Percentiles rank a stretch among this genome's conserved stretches.
These are phyloP conservation scores for Barbarea vulgaris DNA, from an alignment of 345 rosid species.

Conservation along the genomic window DNA sequence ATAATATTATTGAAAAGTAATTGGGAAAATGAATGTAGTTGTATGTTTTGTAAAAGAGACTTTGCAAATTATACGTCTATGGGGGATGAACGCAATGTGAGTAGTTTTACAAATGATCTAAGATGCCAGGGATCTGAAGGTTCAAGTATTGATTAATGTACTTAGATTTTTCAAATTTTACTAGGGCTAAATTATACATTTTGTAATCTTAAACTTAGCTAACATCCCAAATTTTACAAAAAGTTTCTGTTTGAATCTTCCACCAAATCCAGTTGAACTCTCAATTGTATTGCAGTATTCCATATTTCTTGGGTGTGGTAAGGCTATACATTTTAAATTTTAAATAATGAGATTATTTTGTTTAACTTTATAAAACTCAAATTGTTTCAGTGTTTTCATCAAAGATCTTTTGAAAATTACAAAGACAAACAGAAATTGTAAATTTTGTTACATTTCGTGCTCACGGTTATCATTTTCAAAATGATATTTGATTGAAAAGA, in stretches of 20 bases:
- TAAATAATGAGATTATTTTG: neutral
- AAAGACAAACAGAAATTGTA: neutral
- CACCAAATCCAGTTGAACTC: neutral
- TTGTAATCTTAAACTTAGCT: conserved; percentile 1
- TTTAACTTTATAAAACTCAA: neutral
- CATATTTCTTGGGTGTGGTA: neutral
- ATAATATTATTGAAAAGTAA: too few relatives aligned
- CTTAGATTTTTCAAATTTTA: neutral
- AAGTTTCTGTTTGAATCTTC: neutral
- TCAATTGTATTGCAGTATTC: neutral
- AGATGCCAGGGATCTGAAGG: neutral
- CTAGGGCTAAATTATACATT: neutral
- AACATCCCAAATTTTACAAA: conserved; percentile 4
- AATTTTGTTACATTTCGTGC: neutral
- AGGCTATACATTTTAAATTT: neutral
- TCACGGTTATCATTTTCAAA: neutral
- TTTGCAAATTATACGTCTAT: neutral
- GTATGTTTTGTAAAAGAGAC: neutral
- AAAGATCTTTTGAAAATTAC: neutral
- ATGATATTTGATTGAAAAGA: neutral
- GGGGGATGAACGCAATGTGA: neutral
- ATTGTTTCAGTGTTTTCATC: neutral
- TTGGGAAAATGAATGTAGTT: neutral
- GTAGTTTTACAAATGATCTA: neutral
- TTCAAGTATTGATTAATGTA: conserved; percentile 3